phyloP scores from a whole-genome alignment of 371 early-diverging fungal species.

The Mortierella sp. region DNA sequence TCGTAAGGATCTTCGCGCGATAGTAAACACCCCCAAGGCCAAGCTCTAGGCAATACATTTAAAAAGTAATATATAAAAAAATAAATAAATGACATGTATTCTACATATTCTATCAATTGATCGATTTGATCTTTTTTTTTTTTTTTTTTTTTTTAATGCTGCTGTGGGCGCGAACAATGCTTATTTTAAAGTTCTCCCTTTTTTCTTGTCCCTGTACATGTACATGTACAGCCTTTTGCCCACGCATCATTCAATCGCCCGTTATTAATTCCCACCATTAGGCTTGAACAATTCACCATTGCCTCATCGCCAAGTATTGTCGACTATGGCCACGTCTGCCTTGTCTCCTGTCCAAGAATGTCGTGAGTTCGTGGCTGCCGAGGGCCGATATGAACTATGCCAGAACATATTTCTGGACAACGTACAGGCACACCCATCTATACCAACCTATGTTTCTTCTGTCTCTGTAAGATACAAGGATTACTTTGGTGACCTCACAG shows the following conservation, averaged over 20 bases:
- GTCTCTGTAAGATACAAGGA: slow-evolving; percentile 74
- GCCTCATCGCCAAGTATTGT: neutral
- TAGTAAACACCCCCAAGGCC: slow-evolving; percentile 43
- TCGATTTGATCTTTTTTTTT: neutral
- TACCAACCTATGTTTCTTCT: slow-evolving; percentile 66
- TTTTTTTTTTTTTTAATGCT: too few species aligned
- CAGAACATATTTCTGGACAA: slow-evolving; percentile 68
- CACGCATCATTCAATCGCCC: neutral
- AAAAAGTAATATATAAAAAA: neutral
- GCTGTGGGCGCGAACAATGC: neutral
- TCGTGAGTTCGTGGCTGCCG: slow-evolving; percentile 64
- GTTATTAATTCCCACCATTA: neutral
- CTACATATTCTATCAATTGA: neutral
- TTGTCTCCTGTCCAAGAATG: slow-evolving; percentile 34
- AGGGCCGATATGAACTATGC: slow-evolving; percentile 63
- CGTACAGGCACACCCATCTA: slow-evolving; percentile 62
- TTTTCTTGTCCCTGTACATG: too few species aligned
- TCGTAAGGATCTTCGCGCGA: slow-evolving; percentile 62
- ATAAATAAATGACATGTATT: neutral
- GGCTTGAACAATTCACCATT: neutral
- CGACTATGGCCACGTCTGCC: slow-evolving; percentile 23
- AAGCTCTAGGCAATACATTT: slow-evolving; percentile 44
- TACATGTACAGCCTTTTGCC: too few species aligned
- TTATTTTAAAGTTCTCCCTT: neutral
- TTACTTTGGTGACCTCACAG: slow-evolving; percentile 25